Conservation (phyloP, 75 land plant genomes). For the Picea glauca region DNA sequence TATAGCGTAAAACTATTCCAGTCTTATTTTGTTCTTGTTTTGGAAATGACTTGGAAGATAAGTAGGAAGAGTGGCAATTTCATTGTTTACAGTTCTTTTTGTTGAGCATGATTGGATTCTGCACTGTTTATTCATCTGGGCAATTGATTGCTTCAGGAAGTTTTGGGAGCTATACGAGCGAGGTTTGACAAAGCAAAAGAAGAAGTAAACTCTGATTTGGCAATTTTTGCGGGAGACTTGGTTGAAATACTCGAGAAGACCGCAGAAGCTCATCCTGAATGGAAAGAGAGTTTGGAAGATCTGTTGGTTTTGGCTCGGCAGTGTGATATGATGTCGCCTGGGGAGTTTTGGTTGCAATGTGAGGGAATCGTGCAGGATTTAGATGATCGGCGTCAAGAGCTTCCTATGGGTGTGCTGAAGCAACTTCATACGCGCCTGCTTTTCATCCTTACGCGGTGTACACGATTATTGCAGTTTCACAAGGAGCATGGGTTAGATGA, state of each 20-base stretch:
- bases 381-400: constrained; percentile 94
- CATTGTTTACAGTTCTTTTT: constrained; percentile 1
- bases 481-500: constrained; percentile 86
- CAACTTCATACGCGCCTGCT: constrained; percentile 98
- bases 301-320: constrained; percentile 78
- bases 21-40: not conserved
- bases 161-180: constrained; percentile 63
- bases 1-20: not conserved
- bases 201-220: constrained; percentile 93
- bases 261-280: constrained; percentile 70
- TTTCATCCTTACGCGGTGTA: constrained; percentile 97
- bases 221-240: constrained; percentile 85
- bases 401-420: constrained; percentile 80
- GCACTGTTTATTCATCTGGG: not conserved
- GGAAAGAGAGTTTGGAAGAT: constrained; percentile 93
- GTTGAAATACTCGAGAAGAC: constrained; percentile 88
- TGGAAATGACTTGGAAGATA: not conserved
- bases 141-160: constrained; percentile 45
- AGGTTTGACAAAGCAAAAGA: constrained; percentile 96
- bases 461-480: constrained; percentile 90
- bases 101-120: not conserved
- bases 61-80: not conserved
- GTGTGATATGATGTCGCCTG: constrained; percentile 75
- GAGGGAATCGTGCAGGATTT: constrained; percentile 98
- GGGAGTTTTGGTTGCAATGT: constrained; percentile 93